phyloP scores from a whole-genome alignment of 2,329 filamentous ascomycete genomes.

The Cladophialophora bantiana region DNA sequence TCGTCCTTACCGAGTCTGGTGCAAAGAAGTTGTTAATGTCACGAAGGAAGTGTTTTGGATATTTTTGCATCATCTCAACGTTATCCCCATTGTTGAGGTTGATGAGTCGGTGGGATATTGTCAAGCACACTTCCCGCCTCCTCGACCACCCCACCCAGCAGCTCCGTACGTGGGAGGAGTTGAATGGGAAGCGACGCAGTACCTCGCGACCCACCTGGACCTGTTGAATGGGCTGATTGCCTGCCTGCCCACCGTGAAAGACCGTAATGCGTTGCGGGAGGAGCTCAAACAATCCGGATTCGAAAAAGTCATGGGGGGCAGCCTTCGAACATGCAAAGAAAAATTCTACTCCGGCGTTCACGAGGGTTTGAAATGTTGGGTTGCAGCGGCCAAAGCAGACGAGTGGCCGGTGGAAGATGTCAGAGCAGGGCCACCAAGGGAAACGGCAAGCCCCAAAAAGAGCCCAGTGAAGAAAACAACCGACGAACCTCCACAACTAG shows the following conservation, averaged over 20 bases:
- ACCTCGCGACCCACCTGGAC: constrained; percentile 89
- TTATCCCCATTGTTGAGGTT: constrained; percentile 65
- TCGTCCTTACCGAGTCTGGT: constrained; percentile 91
- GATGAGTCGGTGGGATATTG: constrained; percentile 45
- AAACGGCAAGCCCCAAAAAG: constrained; percentile 50
- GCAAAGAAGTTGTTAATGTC: constrained; percentile 87
- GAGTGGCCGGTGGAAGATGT: constrained; percentile 86
- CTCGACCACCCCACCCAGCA: constrained; percentile 87
- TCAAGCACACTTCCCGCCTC: constrained; percentile 78
- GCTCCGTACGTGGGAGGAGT: constrained; percentile 96
- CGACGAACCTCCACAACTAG: constrained; percentile 64
- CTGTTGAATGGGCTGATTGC: constrained; percentile 90
- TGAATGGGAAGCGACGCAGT: constrained; percentile 98
- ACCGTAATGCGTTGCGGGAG: constrained; percentile 79
- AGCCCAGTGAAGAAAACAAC: constrained; percentile 59
- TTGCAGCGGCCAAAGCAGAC: constrained; percentile 84
- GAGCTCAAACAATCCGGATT: constrained; percentile 84
- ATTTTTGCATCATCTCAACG: constrained; percentile 92
- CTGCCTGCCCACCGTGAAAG: constrained; percentile 71
- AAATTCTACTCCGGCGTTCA: constrained; percentile 96
- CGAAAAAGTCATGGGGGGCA: constrained; percentile 86
- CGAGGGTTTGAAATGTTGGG: constrained; percentile 86
- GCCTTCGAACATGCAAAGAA: constrained; percentile 89
- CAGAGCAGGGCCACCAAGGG: constrained; percentile 59
- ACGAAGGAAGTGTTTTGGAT: constrained; percentile 99